Conservation (phyloP, 352 stramenopile species). For the Ophiocytium majus region DNA sequence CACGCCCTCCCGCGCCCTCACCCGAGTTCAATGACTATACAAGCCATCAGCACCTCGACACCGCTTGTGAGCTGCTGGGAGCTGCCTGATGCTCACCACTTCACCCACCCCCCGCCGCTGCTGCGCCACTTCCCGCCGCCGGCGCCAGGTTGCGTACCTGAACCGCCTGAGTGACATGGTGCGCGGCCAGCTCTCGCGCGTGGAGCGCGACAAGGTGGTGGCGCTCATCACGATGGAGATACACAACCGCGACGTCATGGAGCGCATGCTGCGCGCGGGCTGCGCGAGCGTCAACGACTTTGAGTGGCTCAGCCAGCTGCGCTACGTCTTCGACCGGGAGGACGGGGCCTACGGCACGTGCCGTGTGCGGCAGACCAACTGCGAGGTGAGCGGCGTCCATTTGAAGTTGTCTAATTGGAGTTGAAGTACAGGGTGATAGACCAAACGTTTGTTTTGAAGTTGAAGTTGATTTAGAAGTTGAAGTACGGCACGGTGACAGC, state of each 20-base stretch:
- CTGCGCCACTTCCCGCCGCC: too few relatives aligned
- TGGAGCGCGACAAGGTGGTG: slow-evolving; percentile 89
- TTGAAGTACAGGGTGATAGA: too few relatives aligned
- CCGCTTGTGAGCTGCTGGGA: too few relatives aligned
- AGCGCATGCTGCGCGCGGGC: slow-evolving; percentile 85
- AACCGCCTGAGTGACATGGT: slow-evolving; percentile 87
- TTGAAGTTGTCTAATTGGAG: slow-evolving; percentile 27
- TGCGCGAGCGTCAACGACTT: slow-evolving; percentile 85
- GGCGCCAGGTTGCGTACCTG: slow-evolving; percentile 64
- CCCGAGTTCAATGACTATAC: too few relatives aligned
- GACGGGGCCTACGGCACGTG: slow-evolving; percentile 63
- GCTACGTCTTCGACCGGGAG: slow-evolving; percentile 70
- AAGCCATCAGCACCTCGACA: too few relatives aligned
- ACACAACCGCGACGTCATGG: slow-evolving; percentile 85
- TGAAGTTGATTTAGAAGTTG: too few relatives aligned
- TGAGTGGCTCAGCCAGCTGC: slow-evolving; percentile 85
- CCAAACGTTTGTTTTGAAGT: too few relatives aligned
- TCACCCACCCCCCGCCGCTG: too few relatives aligned
- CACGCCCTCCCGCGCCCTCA: too few relatives aligned
- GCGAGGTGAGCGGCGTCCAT: slow-evolving; percentile 39
- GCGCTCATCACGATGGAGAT: slow-evolving; percentile 92
- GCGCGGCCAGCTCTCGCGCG: slow-evolving; percentile 74
- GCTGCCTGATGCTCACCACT: too few relatives aligned
- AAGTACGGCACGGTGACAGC: too few relatives aligned
- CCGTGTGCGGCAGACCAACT: slow-evolving; percentile 81